Evolutionary conservation across 768 basidiomycete species (phyloP).

Genomic region (Russula griseocarnosa): DNA sequence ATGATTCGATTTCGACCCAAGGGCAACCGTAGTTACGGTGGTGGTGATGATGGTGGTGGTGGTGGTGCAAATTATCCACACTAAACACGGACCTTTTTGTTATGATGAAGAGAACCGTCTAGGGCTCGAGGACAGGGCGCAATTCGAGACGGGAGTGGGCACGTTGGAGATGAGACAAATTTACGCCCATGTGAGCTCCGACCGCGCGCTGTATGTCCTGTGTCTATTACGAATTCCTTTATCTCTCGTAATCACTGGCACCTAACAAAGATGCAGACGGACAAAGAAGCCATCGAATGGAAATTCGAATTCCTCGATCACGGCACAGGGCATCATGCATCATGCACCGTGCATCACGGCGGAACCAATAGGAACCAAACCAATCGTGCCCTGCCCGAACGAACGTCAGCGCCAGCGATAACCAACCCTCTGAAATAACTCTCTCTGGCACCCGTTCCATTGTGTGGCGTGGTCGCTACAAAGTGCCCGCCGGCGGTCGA

Average conservation of each 20-base stretch:
- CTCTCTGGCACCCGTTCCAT: background rate
- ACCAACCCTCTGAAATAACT: no score
- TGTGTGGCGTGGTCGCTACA: background rate
- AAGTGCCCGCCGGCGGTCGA: background rate
- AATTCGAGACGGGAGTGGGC: background rate
- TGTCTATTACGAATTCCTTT: background rate
- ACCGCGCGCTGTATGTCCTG: conserved; percentile 4
- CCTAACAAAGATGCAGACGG: background rate
- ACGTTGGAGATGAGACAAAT: background rate
- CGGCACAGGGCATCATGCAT: background rate
- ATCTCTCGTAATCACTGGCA: conserved; percentile 6
- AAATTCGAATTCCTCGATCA: background rate
- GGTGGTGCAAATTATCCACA: conserved; percentile 1
- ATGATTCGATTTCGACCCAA: background rate
- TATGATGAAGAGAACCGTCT: background rate
- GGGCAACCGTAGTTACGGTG: background rate
- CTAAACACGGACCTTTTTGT: background rate
- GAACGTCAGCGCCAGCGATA: no score
- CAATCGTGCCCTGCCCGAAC: background rate
- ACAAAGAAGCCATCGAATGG: background rate
- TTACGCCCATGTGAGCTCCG: conserved; percentile 3
- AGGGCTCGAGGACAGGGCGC: background rate
- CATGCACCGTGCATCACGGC: background rate
- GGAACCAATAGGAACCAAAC: background rate
- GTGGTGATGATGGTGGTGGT: background rate